Conservation (phyloP, 345 rosid genomes). For the Nasturtium officinale region DNA sequence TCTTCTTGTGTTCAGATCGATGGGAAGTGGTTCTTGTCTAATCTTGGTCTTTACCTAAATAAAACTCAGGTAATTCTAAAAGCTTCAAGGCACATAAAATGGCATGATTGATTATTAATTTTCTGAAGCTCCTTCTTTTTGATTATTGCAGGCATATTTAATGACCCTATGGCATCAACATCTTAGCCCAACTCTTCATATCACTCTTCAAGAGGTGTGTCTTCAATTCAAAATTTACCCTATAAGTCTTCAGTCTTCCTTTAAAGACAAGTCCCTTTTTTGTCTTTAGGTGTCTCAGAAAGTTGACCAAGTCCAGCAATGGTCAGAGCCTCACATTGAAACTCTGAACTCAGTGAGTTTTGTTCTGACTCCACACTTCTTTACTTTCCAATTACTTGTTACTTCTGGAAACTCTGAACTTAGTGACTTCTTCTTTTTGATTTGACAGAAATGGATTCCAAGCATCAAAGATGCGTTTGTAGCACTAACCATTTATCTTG, state of each 20-base stretch:
- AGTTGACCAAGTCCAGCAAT: conserved; percentile 38
- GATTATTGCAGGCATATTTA: conserved; percentile 38
- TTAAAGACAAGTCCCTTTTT: not conserved
- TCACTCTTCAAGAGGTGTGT: conserved; percentile 45
- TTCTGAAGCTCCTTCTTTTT: not conserved
- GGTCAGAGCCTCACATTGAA: conserved; percentile 45
- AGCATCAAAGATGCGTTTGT: conserved; percentile 46
- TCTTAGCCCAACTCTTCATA: conserved; percentile 43
- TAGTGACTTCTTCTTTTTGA: conserved; percentile 3
- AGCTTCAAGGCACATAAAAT: conserved; percentile 2
- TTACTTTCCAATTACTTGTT: conserved; percentile 15
- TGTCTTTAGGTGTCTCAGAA: conserved; percentile 32
- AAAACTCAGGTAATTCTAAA: conserved; percentile 43
- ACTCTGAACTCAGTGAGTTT: conserved; percentile 44
- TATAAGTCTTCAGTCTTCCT: not conserved
- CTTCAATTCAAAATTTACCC: not conserved
- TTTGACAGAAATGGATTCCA: conserved; percentile 49
- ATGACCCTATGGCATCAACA: conserved; percentile 47
- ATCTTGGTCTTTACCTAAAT: conserved; percentile 36
- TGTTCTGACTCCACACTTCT: not conserved
- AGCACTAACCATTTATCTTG: conserved; percentile 35
- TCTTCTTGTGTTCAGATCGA: conserved; percentile 31
- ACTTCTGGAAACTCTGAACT: not conserved
- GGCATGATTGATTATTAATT: not conserved
- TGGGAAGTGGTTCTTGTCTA: conserved; percentile 41